Evolutionary conservation across 2,329 filamentous ascomycete genomes (phyloP).

Genomic region (Sarocladium brachiariae): DNA sequence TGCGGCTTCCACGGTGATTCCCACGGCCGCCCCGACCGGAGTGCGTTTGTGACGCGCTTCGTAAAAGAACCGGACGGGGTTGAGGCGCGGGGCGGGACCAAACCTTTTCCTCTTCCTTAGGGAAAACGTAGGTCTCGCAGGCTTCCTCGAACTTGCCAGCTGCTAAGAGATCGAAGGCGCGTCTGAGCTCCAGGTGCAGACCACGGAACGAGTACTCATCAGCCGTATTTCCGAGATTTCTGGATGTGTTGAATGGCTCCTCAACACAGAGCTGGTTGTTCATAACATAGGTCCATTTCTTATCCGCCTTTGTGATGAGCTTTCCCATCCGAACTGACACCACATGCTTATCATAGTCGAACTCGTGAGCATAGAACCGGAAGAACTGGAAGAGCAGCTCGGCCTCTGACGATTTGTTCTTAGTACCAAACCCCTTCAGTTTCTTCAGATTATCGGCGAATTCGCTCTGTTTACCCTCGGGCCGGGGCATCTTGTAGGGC

Average conservation of each 20-base stretch:
- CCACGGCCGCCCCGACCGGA: slow-evolving; percentile 41
- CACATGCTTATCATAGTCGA: slow-evolving; percentile 79
- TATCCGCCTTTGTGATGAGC: slow-evolving; percentile 72
- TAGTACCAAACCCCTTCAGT: slow-evolving; percentile 64
- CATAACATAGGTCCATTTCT: slow-evolving; percentile 74
- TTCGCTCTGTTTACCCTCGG: slow-evolving; percentile 61
- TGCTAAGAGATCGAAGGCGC: slow-evolving; percentile 78
- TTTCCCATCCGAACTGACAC: slow-evolving; percentile 80
- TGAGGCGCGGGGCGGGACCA: slow-evolving; percentile 51
- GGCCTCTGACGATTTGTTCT: slow-evolving; percentile 77
- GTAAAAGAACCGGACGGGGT: slow-evolving; percentile 45
- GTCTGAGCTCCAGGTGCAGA: slow-evolving; percentile 79
- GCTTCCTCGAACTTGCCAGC: slow-evolving; percentile 73
- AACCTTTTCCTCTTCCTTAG: slow-evolving; percentile 67
- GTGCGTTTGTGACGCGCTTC: slow-evolving; percentile 56
- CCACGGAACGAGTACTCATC: slow-evolving; percentile 92
- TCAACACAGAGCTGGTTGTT: slow-evolving; percentile 91
- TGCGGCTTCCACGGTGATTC: slow-evolving; percentile 41
- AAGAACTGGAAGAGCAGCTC: slow-evolving; percentile 94
- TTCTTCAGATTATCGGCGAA: slow-evolving; percentile 84
- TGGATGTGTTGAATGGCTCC: slow-evolving; percentile 84
- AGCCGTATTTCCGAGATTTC: slow-evolving; percentile 92
- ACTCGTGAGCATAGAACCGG: slow-evolving; percentile 86
- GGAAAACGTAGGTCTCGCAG: slow-evolving; percentile 83
- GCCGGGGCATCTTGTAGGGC: slow-evolving; percentile 38